Evolutionary conservation across 495 filamentous ascomycete genomes (phyloP).

Genomic region (Margaritispora aquatica): DNA sequence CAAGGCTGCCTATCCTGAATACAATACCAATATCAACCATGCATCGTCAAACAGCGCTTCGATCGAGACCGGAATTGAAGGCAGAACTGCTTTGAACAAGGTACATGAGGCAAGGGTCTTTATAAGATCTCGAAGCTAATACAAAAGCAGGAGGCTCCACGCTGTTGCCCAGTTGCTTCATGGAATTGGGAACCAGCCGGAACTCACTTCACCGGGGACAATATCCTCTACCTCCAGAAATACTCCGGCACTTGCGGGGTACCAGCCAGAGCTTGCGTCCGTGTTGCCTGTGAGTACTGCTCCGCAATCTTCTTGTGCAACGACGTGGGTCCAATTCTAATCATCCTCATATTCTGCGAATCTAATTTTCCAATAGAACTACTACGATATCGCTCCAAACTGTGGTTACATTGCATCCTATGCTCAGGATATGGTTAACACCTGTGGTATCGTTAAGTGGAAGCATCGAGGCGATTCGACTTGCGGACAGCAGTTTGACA

Average conservation of each 20-base stretch:
- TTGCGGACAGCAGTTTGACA: background rate
- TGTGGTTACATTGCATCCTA: background rate
- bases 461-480: background rate
- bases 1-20: background rate
- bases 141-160: background rate
- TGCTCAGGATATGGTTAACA: background rate
- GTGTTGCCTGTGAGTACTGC: background rate
- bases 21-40: background rate
- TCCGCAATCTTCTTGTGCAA: background rate
- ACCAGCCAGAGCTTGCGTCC: background rate
- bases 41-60: background rate
- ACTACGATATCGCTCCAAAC: background rate
- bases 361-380: background rate
- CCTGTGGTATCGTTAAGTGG: background rate
- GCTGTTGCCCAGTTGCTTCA: background rate
- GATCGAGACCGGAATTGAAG: background rate
- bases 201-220: background rate
- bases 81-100: background rate
- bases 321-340: background rate
- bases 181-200: background rate
- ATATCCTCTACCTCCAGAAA: background rate
- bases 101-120: background rate
- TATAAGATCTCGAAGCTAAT: background rate
- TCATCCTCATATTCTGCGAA: background rate
- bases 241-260: background rate